These are phyloP conservation scores for Corrigiola litoralis DNA, from an alignment of 179 eudicot species.

Conservation along the genomic window DNA sequence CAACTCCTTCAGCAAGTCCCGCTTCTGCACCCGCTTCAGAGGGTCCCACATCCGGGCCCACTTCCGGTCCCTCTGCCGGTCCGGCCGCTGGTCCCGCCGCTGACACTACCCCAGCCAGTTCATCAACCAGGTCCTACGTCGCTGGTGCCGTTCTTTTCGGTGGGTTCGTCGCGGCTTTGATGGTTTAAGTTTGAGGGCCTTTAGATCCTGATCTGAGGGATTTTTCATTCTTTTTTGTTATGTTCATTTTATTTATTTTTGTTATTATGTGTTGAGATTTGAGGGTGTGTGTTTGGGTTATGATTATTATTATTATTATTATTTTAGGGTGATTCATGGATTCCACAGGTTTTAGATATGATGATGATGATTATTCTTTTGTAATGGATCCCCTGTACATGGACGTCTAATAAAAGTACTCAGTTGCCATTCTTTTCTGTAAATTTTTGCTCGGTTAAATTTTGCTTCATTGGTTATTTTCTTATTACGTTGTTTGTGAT, in stretches of 20 bases:
- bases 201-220: background rate
- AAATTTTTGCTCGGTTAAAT: background rate
- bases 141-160: conserved; percentile 25
- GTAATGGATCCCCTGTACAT: conserved; percentile 30
- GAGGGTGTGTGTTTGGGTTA: background rate
- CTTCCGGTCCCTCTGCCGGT: background rate
- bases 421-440: background rate
- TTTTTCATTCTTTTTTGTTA: background rate
- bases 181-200: conserved; percentile 14
- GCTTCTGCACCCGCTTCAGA: background rate
- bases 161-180: conserved; percentile 25
- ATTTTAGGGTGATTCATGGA: conserved; percentile 10
- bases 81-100: background rate
- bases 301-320: background rate
- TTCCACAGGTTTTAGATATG: background rate
- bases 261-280: background rate
- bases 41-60: background rate
- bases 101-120: background rate
- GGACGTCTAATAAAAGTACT: background rate
- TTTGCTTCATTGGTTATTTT: background rate
- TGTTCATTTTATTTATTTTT: background rate
- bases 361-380: conserved; percentile 17
- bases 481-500: too few species aligned
- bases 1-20: background rate
- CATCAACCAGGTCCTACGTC: conserved; percentile 9